phyloP scores from a whole-genome alignment of 345 rosid genomes.

The Dimocarpus longan region DNA sequence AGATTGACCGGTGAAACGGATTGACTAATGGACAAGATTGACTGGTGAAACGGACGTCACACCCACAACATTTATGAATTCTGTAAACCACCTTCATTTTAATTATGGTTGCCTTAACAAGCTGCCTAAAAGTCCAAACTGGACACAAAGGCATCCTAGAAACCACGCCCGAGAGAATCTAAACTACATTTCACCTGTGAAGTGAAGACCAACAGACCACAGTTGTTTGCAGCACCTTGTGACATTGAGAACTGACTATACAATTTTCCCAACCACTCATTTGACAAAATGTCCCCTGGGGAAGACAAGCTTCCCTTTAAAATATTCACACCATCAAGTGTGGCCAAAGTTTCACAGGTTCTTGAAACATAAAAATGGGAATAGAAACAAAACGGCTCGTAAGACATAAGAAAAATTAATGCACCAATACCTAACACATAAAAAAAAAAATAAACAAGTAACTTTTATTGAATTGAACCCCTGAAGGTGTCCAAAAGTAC shows the following conservation, averaged over 20 bases:
- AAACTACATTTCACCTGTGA: too few species aligned
- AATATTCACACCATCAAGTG: background rate
- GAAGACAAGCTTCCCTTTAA: constrained; percentile 14
- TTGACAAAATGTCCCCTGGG: constrained; percentile 24
- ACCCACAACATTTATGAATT: too few species aligned
- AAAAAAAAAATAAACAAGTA: background rate
- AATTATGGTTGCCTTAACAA: too few species aligned
- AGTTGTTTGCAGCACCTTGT: background rate
- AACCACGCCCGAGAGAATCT: too few species aligned
- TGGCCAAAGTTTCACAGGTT: constrained; percentile 9
- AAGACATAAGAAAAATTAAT: background rate
- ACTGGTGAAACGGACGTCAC: too few species aligned
- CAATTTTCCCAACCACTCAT: constrained; percentile 24
- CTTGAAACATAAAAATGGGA: background rate
- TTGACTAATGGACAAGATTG: too few species aligned
- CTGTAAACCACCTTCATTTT: too few species aligned
- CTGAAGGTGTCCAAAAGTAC: constrained; percentile 20
- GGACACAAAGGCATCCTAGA: background rate
- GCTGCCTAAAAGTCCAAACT: background rate
- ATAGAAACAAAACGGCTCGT: background rate
- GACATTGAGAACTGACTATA: constrained; percentile 15
- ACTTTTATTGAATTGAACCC: constrained; percentile 38
- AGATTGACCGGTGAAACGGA: too few species aligned
- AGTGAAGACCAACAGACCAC: background rate
- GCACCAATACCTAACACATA: background rate